These are phyloP conservation scores for Ganoderma meredithae DNA, from an alignment of 1,284 basidiomycete genomes.

Conservation along the genomic window DNA sequence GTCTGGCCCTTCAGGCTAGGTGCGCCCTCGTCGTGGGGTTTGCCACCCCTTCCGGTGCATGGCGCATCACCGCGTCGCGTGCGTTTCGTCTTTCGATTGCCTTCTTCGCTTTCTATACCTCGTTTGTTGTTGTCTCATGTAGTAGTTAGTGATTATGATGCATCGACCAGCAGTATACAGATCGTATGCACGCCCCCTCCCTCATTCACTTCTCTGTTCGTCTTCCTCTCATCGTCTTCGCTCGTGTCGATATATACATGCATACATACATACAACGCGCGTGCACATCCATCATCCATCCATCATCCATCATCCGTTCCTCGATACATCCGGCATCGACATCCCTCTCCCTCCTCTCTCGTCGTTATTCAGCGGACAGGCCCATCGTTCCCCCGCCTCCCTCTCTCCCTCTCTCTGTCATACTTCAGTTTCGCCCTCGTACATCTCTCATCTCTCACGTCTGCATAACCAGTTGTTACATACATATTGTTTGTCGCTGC, in stretches of 20 bases:
- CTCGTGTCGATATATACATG: background rate
- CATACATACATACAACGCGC: conserved; percentile 11
- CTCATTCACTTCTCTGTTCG: conserved; percentile 3
- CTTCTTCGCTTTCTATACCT: background rate
- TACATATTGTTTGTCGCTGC: conserved; percentile 18
- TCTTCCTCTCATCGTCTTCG: background rate
- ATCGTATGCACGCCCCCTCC: conserved; percentile 23
- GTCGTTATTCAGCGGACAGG: conserved; percentile 2
- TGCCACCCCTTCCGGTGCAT: background rate
- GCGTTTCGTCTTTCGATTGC: background rate
- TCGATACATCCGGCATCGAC: conserved; percentile 3
- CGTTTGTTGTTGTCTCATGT: conserved; percentile 19
- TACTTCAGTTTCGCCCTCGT: background rate
- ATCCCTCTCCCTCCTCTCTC: conserved; percentile 1
- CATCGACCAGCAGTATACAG: background rate
- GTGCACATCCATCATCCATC: too few relatives aligned
- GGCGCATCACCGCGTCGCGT: background rate
- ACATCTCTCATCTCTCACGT: background rate
- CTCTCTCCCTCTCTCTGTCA: background rate
- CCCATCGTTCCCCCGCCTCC: background rate
- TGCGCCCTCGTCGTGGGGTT: background rate
- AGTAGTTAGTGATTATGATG: conserved; percentile 27
- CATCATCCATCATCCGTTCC: background rate
- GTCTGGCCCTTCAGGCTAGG: background rate
- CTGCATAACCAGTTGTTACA: conserved; percentile 7